A percentile compares a stretch with the other conserved stretches of the same genome.
Evolutionary conservation across 352 stramenopile genomes (phyloP).

Genomic region (Saprolegnia diclina): DNA sequence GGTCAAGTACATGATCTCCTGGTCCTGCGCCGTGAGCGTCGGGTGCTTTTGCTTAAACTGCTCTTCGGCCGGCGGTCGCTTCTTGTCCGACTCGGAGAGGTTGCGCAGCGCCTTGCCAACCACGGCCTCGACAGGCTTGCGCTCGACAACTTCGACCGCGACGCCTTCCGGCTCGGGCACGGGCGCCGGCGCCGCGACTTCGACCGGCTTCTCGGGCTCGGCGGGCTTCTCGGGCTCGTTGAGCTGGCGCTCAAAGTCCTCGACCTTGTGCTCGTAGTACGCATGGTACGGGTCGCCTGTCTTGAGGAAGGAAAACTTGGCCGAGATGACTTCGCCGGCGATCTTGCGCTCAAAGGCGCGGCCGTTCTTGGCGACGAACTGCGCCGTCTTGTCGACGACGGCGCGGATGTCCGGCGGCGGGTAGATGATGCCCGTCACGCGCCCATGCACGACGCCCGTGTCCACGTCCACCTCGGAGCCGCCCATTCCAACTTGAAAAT

Average conservation of each 20-base stretch:
- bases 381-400: slow-evolving; percentile 97
- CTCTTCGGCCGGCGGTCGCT: slow-evolving; percentile 47
- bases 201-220: slow-evolving; percentile 29
- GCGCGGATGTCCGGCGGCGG: slow-evolving; percentile 96
- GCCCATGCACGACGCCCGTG: slow-evolving; percentile 45
- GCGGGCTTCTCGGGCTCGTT: slow-evolving; percentile 24
- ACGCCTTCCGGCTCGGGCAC: slow-evolving; percentile 13
- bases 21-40: slow-evolving; percentile 88
- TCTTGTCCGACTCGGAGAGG: slow-evolving; percentile 35
- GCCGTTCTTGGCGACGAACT: slow-evolving; percentile 98
- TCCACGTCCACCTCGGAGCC: slow-evolving; percentile 6
- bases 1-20: slow-evolving; percentile 98
- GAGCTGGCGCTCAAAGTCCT: slow-evolving; percentile 47
- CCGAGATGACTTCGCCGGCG: slow-evolving; percentile 90
- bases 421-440: slow-evolving; percentile 91
- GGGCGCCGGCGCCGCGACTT: slow-evolving; percentile 26
- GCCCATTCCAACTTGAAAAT: slow-evolving; percentile 9
- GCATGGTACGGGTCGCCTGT: slow-evolving; percentile 93
- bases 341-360: slow-evolving; percentile 97
- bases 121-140: slow-evolving; percentile 75
- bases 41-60: slow-evolving; percentile 86
- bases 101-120: slow-evolving; percentile 87
- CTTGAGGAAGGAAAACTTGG: slow-evolving; percentile 98
- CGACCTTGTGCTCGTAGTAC: slow-evolving; percentile 98
- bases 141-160: slow-evolving; percentile 60